These are phyloP conservation scores for Phytophthora tentaculata DNA, from an alignment of 352 stramenopile genomes.

Conservation along the genomic window DNA sequence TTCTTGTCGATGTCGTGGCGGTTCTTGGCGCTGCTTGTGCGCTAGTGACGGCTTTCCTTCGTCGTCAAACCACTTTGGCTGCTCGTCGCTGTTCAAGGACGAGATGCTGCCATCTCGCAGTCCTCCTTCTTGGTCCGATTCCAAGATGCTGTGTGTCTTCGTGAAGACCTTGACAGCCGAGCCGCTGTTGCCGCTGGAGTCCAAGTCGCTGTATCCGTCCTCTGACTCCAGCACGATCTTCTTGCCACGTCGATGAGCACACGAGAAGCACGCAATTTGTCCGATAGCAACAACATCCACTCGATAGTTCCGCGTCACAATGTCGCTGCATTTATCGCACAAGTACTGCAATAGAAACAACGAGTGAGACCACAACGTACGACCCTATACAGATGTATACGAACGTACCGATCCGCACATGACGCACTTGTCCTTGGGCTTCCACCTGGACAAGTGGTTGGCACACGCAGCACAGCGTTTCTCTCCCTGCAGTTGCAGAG, in stretches of 20 bases:
- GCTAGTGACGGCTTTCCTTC: slow-evolving; percentile 21
- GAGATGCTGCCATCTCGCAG: slow-evolving; percentile 27
- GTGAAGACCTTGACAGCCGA: slow-evolving; percentile 6
- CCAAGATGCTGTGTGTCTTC: slow-evolving; percentile 16
- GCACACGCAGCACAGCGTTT: slow-evolving; percentile 67
- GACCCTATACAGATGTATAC: too few relatives aligned
- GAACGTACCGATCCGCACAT: slow-evolving; percentile 67
- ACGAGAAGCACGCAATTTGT: slow-evolving; percentile 64
- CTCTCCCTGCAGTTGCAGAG: slow-evolving; percentile 60
- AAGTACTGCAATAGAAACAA: slow-evolving; percentile 52
- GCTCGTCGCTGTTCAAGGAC: slow-evolving; percentile 21
- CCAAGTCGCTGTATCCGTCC: not conserved
- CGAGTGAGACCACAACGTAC: not conserved
- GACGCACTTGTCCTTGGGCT: slow-evolving; percentile 57
- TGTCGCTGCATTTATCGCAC: slow-evolving; percentile 71
- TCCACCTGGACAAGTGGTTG: slow-evolving; percentile 66
- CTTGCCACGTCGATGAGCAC: slow-evolving; percentile 52
- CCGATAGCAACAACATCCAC: slow-evolving; percentile 44
- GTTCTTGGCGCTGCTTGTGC: slow-evolving; percentile 8
- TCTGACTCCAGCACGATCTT: slow-evolving; percentile 24
- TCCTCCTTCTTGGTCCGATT: slow-evolving; percentile 12
- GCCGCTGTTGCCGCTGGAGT: slow-evolving; percentile 9
- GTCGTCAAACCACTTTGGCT: slow-evolving; percentile 30
- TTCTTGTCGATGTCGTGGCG: too few relatives aligned
- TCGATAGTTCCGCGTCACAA: slow-evolving; percentile 66